Conservation (phyloP, 345 rosid species). For the Mercurialis annua region DNA sequence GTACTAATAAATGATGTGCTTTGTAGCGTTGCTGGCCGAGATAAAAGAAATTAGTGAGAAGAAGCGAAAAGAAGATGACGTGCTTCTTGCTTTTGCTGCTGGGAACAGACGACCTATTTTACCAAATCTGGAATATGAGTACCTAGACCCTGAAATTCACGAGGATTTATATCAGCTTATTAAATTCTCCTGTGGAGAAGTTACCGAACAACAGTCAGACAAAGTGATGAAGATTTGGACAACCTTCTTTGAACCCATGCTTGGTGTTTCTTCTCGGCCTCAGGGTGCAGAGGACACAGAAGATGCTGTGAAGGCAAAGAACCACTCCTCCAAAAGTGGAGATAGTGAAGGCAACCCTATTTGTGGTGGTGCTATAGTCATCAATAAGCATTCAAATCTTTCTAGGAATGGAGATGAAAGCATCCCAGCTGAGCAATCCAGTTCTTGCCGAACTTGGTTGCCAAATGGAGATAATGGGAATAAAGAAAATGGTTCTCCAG, state of each 20-base stretch:
- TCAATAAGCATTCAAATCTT: slow-evolving; percentile 49
- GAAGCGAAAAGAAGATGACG: slow-evolving; percentile 73
- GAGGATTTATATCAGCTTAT: slow-evolving; percentile 93
- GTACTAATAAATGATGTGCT: slow-evolving; percentile 20
- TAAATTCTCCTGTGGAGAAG: slow-evolving; percentile 89
- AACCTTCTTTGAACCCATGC: slow-evolving; percentile 80
- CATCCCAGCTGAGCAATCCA: slow-evolving; percentile 51
- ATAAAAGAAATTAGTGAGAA: slow-evolving; percentile 86
- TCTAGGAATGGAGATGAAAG: slow-evolving; percentile 51
- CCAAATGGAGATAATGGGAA: slow-evolving; percentile 48
- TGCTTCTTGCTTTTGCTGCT: slow-evolving; percentile 78
- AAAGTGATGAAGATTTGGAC: slow-evolving; percentile 93
- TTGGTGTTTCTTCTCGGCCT: slow-evolving; percentile 80
- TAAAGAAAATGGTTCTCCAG: slow-evolving; percentile 45
- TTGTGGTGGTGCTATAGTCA: slow-evolving; percentile 35
- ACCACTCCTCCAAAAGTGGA: slow-evolving; percentile 45
- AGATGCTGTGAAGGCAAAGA: slow-evolving; percentile 65
- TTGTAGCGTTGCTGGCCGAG: slow-evolving; percentile 81
- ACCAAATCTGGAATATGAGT: slow-evolving; percentile 75
- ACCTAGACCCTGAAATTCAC: slow-evolving; percentile 72
- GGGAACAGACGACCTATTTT: slow-evolving; percentile 62
- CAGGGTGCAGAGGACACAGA: slow-evolving; percentile 81
- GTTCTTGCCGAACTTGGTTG: slow-evolving; percentile 49
- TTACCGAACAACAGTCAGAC: slow-evolving; percentile 79
- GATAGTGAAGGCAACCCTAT: slow-evolving; percentile 60